These are phyloP conservation scores for Epichloe sibirici DNA, from an alignment of 2,329 filamentous ascomycete genomes.

Conservation along the genomic window DNA sequence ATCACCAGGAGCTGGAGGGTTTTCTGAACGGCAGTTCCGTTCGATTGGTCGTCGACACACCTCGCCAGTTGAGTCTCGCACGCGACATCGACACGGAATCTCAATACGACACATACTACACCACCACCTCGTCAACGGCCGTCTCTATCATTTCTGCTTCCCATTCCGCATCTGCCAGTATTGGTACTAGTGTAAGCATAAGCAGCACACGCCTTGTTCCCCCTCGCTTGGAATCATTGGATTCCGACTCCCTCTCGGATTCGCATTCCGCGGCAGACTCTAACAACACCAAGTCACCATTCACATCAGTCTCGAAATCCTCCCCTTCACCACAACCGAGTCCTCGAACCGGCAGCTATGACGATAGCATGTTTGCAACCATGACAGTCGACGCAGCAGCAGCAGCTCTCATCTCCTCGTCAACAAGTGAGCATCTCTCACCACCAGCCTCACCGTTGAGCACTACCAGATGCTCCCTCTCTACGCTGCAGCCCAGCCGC, in stretches of 20 bases:
- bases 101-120: not conserved
- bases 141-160: not conserved
- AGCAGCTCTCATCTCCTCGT: conserved; percentile 4
- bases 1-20: conserved; percentile 8
- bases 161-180: not conserved
- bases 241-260: not conserved
- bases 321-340: not conserved
- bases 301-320: not conserved
- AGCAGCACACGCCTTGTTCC: not conserved
- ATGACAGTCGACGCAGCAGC: conserved; percentile 8
- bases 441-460: not conserved
- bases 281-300: not conserved
- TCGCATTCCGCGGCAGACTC: not conserved
- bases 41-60: not conserved
- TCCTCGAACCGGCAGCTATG: conserved; percentile 4
- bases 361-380: conserved; percentile 5
- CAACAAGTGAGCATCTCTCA: not conserved
- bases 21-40: conserved; percentile 4
- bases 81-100: conserved; percentile 5
- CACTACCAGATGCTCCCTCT: not conserved
- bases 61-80: conserved; percentile 1
- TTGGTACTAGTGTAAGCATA: not conserved
- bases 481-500: not conserved
- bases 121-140: not conserved
- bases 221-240: not conserved